Evolutionary conservation across 2,329 filamentous ascomycete species (phyloP).

Genomic region (Cladosporium velox): DNA sequence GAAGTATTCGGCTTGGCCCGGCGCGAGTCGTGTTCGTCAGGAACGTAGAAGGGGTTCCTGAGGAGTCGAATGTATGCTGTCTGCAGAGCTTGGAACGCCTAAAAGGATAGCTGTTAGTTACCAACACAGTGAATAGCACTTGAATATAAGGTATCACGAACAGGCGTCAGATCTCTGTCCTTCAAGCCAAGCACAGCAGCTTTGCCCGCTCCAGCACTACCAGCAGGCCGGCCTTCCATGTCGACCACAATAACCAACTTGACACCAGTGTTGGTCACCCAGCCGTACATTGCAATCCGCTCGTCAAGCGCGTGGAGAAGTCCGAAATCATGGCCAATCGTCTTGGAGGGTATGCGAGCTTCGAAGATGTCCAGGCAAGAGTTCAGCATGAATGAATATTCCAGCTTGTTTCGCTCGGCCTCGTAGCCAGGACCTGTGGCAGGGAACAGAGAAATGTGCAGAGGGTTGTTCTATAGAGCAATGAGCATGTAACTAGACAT

Average conservation of each 20-base stretch:
- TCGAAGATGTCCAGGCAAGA: conserved; percentile 93
- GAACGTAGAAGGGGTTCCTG: conserved; percentile 93
- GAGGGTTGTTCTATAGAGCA: conserved; percentile 77
- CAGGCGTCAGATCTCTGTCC: conserved; percentile 85
- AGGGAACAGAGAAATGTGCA: conserved; percentile 89
- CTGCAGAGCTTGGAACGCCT: conserved; percentile 89
- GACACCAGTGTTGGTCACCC: conserved; percentile 92
- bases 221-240: conserved; percentile 70
- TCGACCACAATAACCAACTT: conserved; percentile 90
- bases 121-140: conserved; percentile 12
- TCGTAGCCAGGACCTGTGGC: conserved; percentile 45
- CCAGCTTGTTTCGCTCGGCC: conserved; percentile 68
- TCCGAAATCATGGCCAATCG: conserved; percentile 80
- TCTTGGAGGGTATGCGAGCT: conserved; percentile 72
- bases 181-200: conserved; percentile 65
- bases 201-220: conserved; percentile 35
- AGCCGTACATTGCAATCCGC: conserved; percentile 88
- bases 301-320: conserved; percentile 93
- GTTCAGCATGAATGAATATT: conserved; percentile 89
- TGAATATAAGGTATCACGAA: conserved; percentile 42
- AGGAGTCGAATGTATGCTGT: conserved; percentile 85
- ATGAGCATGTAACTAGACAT: conserved; percentile 14
- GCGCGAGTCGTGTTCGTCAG: conserved; percentile 75
- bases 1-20: conserved; percentile 47
- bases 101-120: conserved; percentile 8